A percentile compares a stretch with the other conserved stretches of the same genome.
phyloP scores from a whole-genome alignment of 2,329 filamentous ascomycete genomes.

The Cercospora sojina region DNA sequence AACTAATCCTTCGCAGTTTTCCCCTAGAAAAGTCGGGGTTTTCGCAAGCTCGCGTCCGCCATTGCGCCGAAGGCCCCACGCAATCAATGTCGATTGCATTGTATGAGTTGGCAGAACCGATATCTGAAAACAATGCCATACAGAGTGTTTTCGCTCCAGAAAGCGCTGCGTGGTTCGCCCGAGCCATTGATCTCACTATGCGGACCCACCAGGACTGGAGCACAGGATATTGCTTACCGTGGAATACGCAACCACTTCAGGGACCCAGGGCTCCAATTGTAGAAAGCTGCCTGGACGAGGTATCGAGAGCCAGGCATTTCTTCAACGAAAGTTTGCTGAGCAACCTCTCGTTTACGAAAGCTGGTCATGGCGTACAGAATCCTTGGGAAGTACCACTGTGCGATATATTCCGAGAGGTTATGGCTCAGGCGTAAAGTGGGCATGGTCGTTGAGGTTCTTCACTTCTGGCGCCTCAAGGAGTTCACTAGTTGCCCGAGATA shows the following conservation, averaged over 20 bases:
- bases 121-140: neutral
- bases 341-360: neutral
- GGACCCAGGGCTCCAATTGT: neutral
- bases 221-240: neutral
- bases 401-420: neutral
- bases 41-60: neutral
- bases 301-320: neutral
- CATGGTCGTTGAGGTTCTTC: neutral
- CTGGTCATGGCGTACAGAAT: neutral
- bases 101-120: neutral
- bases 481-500: neutral
- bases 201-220: neutral
- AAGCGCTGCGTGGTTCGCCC: neutral
- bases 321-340: neutral
- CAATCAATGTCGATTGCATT: neutral
- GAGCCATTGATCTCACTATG: neutral
- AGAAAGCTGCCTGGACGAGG: neutral
- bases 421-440: neutral
- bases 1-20: neutral
- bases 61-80: neutral
- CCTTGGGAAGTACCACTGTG: neutral
- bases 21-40: neutral
- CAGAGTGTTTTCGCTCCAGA: neutral
- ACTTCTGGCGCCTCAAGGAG: neutral
- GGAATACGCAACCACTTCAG: neutral